Percentiles rank a stretch among this genome's conserved stretches.
Conservation (phyloP, 2,329 filamentous ascomycete species). For the Colletotrichum incanum region DNA sequence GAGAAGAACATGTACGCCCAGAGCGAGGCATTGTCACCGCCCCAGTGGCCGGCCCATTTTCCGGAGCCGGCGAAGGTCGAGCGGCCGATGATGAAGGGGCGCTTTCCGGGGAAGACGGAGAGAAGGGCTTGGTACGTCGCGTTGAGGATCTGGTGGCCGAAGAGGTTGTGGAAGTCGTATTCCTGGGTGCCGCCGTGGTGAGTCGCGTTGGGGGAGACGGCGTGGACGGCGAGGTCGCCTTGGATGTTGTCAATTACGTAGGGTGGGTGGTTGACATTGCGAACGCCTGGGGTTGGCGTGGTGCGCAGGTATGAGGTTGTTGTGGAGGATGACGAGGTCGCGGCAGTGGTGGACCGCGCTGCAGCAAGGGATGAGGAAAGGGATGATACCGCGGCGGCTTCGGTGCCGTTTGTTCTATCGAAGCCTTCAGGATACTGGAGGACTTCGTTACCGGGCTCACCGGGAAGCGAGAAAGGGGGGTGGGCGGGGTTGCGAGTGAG, state of each 20-base stretch:
- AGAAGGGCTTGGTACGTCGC: slow-evolving; percentile 83
- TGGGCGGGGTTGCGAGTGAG: slow-evolving; percentile 77
- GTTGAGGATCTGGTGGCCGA: slow-evolving; percentile 81
- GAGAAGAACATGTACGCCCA: slow-evolving; percentile 84
- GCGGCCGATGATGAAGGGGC: slow-evolving; percentile 88
- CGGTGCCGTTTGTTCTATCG: slow-evolving; percentile 61
- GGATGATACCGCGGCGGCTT: slow-evolving; percentile 73
- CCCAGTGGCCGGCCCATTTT: slow-evolving; percentile 86
- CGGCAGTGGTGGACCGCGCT: slow-evolving; percentile 45
- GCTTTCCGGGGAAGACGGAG: slow-evolving; percentile 74
- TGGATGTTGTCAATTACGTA: slow-evolving; percentile 83
- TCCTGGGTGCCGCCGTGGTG: slow-evolving; percentile 81
- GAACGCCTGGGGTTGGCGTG: slow-evolving; percentile 73
- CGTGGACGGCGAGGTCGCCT: slow-evolving; percentile 80
- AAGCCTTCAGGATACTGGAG: slow-evolving; percentile 79
- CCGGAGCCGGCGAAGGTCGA: slow-evolving; percentile 86
- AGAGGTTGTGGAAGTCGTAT: slow-evolving; percentile 89
- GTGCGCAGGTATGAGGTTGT: slow-evolving; percentile 57
- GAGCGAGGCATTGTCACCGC: slow-evolving; percentile 80
- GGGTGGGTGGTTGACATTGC: slow-evolving; percentile 81
- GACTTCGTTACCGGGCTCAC: slow-evolving; percentile 59
- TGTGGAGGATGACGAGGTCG: slow-evolving; percentile 49
- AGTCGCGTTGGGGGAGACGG: slow-evolving; percentile 83
- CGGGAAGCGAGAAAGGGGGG: slow-evolving; percentile 69
- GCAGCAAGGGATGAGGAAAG: slow-evolving; percentile 59